A percentile compares a stretch with the other conserved stretches of the same genome.
Evolutionary conservation across 106 monocot species (phyloP).

Genomic region (Dactylorhiza incarnata): DNA sequence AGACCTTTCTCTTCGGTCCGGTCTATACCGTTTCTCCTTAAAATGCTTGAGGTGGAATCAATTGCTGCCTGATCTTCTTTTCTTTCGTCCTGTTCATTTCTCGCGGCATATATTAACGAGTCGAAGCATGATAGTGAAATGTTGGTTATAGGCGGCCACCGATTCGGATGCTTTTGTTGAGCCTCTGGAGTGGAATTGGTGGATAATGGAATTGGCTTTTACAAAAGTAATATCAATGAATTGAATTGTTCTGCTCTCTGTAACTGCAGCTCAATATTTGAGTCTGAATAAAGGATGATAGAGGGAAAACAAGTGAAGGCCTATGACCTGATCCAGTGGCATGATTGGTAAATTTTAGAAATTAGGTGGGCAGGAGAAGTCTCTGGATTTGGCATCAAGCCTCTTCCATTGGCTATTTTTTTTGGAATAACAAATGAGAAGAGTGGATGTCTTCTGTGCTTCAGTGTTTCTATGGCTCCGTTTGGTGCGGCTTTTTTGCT

Average conservation of each 20-base stretch:
- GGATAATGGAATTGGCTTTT: background rate
- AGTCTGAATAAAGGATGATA: background rate
- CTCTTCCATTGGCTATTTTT: too few relatives aligned
- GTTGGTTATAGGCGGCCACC: background rate
- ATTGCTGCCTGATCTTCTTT: background rate
- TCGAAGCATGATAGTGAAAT: background rate
- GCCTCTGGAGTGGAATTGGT: background rate
- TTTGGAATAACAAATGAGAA: too few relatives aligned
- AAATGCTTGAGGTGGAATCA: background rate
- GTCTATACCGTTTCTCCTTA: background rate
- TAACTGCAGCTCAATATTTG: background rate
- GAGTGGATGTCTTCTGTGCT: too few relatives aligned
- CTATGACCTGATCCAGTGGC: background rate
- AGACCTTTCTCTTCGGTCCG: background rate
- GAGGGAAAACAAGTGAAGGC: background rate
- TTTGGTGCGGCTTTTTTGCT: too few relatives aligned
- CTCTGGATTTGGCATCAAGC: too few relatives aligned
- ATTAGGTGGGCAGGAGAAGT: too few relatives aligned
- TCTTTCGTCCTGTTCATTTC: background rate
- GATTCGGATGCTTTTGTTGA: background rate
- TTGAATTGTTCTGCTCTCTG: background rate
- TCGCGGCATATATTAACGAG: background rate
- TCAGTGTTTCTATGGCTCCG: too few relatives aligned
- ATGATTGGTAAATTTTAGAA: too few relatives aligned
- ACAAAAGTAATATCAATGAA: background rate